Conservation (phyloP, 1,284 basidiomycete genomes). For the Moniliophthora roreri region DNA sequence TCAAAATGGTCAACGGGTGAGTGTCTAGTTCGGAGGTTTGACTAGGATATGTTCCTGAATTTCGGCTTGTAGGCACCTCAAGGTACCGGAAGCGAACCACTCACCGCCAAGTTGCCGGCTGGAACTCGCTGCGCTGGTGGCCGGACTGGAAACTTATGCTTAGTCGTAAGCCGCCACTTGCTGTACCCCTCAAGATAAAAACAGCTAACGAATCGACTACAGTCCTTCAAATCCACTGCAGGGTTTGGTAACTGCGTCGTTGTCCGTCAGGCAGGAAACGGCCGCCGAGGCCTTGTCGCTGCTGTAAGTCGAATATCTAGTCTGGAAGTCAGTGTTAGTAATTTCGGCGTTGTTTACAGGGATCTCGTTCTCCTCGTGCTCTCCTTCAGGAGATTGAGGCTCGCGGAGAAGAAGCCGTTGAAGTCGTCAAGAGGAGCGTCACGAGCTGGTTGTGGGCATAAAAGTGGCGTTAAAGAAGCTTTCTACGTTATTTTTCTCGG, state of each 20-base stretch:
- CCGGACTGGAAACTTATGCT: constrained; percentile 38
- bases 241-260: constrained; percentile 57
- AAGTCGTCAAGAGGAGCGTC: constrained; percentile 24
- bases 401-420: constrained; percentile 21
- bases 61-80: constrained; percentile 27
- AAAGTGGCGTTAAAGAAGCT: constrained; percentile 3
- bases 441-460: constrained; percentile 31
- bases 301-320: no score
- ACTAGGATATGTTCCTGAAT: not conserved
- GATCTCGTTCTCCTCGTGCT: constrained; percentile 33
- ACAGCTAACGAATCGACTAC: not conserved
- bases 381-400: constrained; percentile 26
- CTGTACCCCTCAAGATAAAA: not conserved
- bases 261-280: constrained; percentile 17
- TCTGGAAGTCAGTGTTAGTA: not conserved
- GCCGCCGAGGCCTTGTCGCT: constrained; percentile 1
- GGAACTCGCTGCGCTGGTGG: constrained; percentile 51
- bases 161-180: constrained; percentile 33
- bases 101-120: constrained; percentile 43
- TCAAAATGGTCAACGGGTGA: constrained; percentile 37
- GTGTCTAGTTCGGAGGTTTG: constrained; percentile 13
- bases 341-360: constrained; percentile 21
- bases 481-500: no score
- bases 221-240: constrained; percentile 40
- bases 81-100: constrained; percentile 33